Evolutionary conservation across 306 rosid genomes (phyloP).

Genomic region (Fragaria vesca): DNA sequence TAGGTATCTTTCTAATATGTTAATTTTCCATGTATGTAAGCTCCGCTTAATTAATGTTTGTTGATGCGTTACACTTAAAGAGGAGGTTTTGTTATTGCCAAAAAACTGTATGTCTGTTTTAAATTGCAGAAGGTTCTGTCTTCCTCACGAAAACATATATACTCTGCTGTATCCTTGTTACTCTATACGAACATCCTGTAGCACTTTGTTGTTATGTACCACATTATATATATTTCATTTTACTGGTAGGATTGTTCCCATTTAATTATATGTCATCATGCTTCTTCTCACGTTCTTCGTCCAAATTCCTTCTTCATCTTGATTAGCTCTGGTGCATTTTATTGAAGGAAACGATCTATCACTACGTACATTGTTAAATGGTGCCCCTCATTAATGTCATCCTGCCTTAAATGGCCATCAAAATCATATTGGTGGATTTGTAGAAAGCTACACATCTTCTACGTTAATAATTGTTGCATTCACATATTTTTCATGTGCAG

Average conservation of each 20-base stretch:
- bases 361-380: background rate
- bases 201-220: background rate
- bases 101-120: background rate
- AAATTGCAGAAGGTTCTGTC: background rate
- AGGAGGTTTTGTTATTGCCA: background rate
- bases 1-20: constrained; percentile 51
- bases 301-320: background rate
- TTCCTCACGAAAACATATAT: background rate
- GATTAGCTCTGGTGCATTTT: background rate
- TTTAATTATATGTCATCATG: background rate
- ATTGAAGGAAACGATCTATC: background rate
- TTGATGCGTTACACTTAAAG: background rate
- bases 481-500: constrained; percentile 45
- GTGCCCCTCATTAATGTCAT: background rate
- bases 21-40: constrained; percentile 19
- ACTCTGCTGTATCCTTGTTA: background rate
- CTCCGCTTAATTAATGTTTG: constrained; percentile 6
- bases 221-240: background rate
- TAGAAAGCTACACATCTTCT: background rate
- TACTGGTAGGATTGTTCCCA: background rate
- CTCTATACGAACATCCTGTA: too few relatives aligned
- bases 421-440: background rate
- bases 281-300: background rate
- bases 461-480: background rate
- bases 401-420: background rate